Percentiles rank a stretch among this genome's conserved stretches.
These are phyloP conservation scores for Backusella macrospora DNA, from an alignment of 192 early-diverging fungal species.

Conservation along the genomic window DNA sequence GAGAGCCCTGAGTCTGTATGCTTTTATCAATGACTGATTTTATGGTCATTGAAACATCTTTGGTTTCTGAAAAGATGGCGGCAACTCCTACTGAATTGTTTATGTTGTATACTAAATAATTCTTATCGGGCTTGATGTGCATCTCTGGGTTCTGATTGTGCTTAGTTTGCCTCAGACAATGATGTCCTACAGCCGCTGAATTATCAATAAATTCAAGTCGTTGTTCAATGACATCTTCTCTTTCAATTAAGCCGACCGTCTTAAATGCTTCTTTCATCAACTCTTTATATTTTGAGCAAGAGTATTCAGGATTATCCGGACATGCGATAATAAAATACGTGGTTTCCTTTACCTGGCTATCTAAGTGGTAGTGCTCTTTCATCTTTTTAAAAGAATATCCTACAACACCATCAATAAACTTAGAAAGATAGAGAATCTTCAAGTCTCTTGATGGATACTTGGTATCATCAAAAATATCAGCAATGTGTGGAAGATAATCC, in stretches of 20 bases:
- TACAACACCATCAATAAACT: not conserved
- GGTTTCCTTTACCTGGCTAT: not conserved
- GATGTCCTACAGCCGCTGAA: not conserved
- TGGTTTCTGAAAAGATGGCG: not conserved
- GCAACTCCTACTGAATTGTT: conserved; percentile 1
- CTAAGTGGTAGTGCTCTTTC: not conserved
- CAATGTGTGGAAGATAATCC: not conserved
- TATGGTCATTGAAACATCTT: not conserved
- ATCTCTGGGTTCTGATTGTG: not conserved
- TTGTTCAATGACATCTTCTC: not conserved
- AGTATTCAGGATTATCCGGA: not conserved
- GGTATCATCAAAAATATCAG: not conserved
- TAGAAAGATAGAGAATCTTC: not conserved
- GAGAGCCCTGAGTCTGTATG: not conserved
- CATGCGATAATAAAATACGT: not conserved
- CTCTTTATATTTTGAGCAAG: not conserved
- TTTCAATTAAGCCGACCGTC: not conserved
- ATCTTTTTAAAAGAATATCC: not conserved
- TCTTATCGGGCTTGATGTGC: not conserved
- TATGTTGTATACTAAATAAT: conserved; percentile 4
- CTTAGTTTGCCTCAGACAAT: not conserved
- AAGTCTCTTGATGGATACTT: not conserved
- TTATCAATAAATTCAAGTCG: not conserved
- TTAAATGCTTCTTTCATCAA: conserved; percentile 2
- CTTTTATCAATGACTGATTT: not conserved